These are phyloP conservation scores for Tylopilus sp. DNA, from an alignment of 768 basidiomycete species.

Conservation along the genomic window DNA sequence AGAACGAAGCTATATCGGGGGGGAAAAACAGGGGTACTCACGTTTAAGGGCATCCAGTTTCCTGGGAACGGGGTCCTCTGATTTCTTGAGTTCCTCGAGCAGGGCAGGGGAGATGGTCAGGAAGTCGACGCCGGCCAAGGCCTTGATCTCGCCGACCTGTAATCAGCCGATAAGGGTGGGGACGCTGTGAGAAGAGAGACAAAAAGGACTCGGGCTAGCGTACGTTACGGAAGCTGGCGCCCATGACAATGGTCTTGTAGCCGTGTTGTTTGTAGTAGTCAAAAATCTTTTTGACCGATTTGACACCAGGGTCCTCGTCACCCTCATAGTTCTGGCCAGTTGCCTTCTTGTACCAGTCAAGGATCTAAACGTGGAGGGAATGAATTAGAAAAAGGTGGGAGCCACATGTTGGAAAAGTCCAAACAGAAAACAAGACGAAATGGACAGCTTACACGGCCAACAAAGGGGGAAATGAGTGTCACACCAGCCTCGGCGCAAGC, in stretches of 20 bases:
- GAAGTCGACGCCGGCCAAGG: constrained; percentile 96
- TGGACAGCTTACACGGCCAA: constrained; percentile 74
- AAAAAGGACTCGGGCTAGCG: constrained; percentile 26
- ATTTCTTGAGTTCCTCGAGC: constrained; percentile 90
- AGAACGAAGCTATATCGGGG: neutral
- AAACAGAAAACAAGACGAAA: constrained; percentile 1
- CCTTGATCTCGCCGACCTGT: constrained; percentile 87
- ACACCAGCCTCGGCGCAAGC: constrained; percentile 98
- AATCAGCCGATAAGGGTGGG: constrained; percentile 3
- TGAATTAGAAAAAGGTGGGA: constrained; percentile 3
- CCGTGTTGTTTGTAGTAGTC: constrained; percentile 99
- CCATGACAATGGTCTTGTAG: constrained; percentile 99
- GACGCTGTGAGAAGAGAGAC: neutral
- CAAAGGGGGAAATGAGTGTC: constrained; percentile 98
- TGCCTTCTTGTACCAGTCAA: constrained; percentile 98
- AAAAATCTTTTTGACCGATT: constrained; percentile 95
- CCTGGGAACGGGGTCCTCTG: constrained; percentile 74
- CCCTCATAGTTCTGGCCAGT: constrained; percentile 87
- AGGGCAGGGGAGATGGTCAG: constrained; percentile 90
- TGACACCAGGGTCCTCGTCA: constrained; percentile 92
- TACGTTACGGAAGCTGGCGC: constrained; percentile 98
- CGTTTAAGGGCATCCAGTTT: constrained; percentile 68
- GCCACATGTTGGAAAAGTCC: constrained; percentile 12
- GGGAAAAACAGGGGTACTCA: constrained; percentile 32
- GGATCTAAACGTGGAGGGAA: constrained; percentile 55